Conservation (phyloP, 805 yeast genomes). For the Schizosaccharomyces octosporus region DNA sequence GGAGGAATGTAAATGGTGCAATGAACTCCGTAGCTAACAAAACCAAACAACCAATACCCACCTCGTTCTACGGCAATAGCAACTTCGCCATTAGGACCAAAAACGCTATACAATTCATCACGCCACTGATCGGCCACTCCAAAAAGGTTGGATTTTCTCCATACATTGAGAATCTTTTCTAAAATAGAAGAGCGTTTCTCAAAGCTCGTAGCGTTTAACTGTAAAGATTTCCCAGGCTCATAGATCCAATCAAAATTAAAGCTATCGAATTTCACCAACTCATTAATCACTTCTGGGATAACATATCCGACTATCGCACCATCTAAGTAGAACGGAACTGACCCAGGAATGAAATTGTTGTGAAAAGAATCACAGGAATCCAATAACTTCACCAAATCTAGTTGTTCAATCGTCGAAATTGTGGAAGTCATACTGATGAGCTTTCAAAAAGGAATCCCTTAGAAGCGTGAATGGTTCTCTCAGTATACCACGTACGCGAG, state of each 20-base stretch:
- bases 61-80: conserved; percentile 63
- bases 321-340: neutral
- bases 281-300: neutral
- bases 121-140: conserved; percentile 37
- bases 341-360: neutral
- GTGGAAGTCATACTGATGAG: neutral
- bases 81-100: conserved; percentile 26
- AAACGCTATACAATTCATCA: conserved; percentile 54
- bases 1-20: neutral
- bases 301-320: neutral
- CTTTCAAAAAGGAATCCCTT: neutral
- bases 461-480: neutral
- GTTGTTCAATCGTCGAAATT: neutral
- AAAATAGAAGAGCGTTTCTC: neutral
- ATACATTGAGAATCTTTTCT: conserved; percentile 4
- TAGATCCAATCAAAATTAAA: neutral
- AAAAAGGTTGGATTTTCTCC: conserved; percentile 10
- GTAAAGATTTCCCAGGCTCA: neutral
- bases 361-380: neutral
- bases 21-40: conserved; percentile 76
- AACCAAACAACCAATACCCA: conserved; percentile 56
- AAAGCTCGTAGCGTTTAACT: neutral
- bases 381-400: neutral
- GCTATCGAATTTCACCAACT: neutral
- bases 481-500: neutral